Evolutionary conservation across 768 basidiomycete genomes (phyloP).

Genomic region (Mycena indigotica): DNA sequence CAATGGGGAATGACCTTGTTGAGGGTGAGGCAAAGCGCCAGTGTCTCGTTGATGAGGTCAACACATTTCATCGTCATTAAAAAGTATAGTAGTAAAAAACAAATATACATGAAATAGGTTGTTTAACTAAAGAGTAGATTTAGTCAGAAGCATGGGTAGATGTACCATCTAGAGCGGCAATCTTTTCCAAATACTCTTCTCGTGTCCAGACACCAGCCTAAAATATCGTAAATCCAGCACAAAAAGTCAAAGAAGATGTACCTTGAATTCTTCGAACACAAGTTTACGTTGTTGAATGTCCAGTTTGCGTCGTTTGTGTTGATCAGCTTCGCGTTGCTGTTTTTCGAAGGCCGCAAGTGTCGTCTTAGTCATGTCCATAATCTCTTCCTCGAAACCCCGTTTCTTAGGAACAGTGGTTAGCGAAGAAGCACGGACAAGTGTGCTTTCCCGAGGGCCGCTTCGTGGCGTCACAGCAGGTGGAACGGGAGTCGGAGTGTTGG

Average conservation of each 20-base stretch:
- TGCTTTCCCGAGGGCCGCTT: background rate
- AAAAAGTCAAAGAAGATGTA: background rate
- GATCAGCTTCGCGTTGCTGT: background rate
- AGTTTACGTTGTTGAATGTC: background rate
- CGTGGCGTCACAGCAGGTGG: background rate
- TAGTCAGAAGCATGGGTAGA: background rate
- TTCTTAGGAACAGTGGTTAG: background rate
- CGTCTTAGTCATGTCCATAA: background rate
- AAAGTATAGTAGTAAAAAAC: background rate
- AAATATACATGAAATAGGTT: background rate
- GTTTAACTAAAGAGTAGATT: background rate
- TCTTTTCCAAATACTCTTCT: background rate
- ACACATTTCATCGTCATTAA: background rate
- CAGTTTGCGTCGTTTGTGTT: background rate
- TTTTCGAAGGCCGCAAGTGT: background rate
- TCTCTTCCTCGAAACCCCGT: background rate
- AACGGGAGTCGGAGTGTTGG: background rate
- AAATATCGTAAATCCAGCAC: background rate
- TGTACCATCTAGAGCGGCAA: background rate
- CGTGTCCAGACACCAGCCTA: background rate
- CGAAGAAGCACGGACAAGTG: background rate
- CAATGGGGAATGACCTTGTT: slow-evolving; percentile 5
- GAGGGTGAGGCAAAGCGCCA: slow-evolving; percentile 21
- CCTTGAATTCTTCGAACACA: background rate
- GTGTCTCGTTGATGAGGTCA: slow-evolving; percentile 18